A percentile compares a stretch with the other conserved stretches of the same genome.
phyloP scores from a whole-genome alignment of 345 rosid genomes.

The Psidium guajava region DNA sequence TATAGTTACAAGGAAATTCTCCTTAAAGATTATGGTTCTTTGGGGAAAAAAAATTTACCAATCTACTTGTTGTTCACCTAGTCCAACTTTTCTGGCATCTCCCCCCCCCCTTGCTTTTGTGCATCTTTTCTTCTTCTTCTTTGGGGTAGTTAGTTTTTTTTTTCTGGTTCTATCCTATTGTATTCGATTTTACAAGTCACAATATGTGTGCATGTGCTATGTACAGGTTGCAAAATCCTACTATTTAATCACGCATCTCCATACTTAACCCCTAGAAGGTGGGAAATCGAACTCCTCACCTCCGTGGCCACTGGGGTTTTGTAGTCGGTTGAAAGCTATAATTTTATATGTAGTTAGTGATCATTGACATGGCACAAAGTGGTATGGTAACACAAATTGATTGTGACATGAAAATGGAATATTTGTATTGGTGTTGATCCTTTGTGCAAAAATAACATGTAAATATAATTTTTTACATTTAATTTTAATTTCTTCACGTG shows the following conservation, averaged over 20 bases:
- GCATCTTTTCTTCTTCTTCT: not conserved
- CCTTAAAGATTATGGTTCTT: not conserved
- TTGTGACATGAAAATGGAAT: not conserved
- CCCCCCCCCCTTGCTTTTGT: not conserved
- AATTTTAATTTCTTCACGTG: too few species aligned
- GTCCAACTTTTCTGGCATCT: not conserved
- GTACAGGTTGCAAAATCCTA: too few species aligned
- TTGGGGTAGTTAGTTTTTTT: not conserved
- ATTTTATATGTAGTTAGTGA: not conserved
- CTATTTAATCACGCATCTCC: too few species aligned
- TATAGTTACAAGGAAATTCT: not conserved
- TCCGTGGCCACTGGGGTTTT: not conserved
- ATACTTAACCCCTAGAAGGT: too few species aligned
- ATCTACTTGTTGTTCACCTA: too few species aligned
- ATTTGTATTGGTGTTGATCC: not conserved
- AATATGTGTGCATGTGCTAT: too few species aligned
- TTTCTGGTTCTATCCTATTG: too few species aligned
- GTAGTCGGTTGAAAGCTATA: not conserved
- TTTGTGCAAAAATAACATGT: not conserved
- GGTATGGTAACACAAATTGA: not conserved
- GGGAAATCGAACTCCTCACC: too few species aligned
- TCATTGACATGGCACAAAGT: not conserved
- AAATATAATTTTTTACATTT: too few species aligned
- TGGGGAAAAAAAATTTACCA: too few species aligned
- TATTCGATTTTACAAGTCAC: too few species aligned